Percentiles rank a stretch among this genome's conserved stretches.
Conservation (phyloP, 192 early-diverging fungal genomes). For the Pilaira anomala region DNA sequence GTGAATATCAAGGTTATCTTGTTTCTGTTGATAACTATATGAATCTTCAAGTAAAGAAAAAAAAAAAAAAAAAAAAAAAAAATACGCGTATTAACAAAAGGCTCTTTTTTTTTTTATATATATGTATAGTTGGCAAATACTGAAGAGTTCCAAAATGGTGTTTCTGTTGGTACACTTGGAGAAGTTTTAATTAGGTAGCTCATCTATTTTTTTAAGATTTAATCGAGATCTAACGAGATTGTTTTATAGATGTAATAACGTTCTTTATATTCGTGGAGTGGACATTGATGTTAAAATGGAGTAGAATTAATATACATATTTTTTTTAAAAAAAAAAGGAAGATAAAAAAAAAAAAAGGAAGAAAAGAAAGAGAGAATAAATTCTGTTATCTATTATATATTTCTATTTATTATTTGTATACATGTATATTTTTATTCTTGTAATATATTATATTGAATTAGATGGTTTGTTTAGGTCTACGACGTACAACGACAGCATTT, state of each 20-base stretch:
- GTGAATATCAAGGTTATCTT: constrained; percentile 94
- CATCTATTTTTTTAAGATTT: background rate
- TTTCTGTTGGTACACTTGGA: constrained; percentile 80
- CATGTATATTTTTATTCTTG: constrained; percentile 10
- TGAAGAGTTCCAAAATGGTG: constrained; percentile 94
- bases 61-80: background rate
- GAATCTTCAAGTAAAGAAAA: constrained; percentile 79
- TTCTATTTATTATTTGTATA: background rate
- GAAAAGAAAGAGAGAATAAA: background rate
- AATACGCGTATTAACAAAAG: background rate
- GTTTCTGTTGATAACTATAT: constrained; percentile 94
- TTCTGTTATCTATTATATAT: too few relatives aligned
- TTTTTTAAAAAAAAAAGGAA: too few relatives aligned
- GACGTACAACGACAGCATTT: constrained; percentile 7
- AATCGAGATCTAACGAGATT: background rate
- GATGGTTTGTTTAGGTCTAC: background rate
- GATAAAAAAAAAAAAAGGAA: constrained; percentile 6
- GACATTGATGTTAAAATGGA: constrained; percentile 46
- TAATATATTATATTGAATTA: background rate
- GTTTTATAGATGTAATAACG: constrained; percentile 83
- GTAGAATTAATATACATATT: constrained; percentile 4
- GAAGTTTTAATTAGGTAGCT: constrained; percentile 85
- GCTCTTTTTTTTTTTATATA: constrained; percentile 13
- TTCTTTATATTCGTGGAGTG: constrained; percentile 73
- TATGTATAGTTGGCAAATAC: constrained; percentile 80